Evolutionary conservation across 164 flowering plant species (phyloP).

Genomic region (Buxus sempervirens): DNA sequence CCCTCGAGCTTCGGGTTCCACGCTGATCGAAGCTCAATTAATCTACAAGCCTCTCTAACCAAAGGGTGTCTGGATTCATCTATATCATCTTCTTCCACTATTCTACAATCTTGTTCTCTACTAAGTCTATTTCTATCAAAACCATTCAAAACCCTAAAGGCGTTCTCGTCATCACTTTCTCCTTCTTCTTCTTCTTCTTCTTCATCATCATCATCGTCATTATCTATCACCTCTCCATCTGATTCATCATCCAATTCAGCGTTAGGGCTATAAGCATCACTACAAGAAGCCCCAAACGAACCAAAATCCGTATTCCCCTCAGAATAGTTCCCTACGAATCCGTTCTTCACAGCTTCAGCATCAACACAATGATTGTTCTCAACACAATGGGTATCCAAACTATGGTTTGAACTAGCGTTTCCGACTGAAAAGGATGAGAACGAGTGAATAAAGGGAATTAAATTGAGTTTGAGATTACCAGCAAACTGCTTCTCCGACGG

Average conservation of each 20-base stretch:
- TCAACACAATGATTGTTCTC: conserved; percentile 16
- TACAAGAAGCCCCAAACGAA: conserved; percentile 11
- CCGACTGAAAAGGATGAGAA: conserved; percentile 27
- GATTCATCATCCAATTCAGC: conserved; percentile 21
- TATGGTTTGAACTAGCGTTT: conserved; percentile 12
- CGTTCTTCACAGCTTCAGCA: conserved; percentile 11
- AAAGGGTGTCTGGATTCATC: conserved; percentile 64
- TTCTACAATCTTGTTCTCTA: conserved; percentile 19
- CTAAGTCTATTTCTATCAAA: conserved; percentile 9
- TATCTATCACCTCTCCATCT: conserved; percentile 8
- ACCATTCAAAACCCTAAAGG: conserved; percentile 39
- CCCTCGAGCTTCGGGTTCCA: conserved; percentile 76
- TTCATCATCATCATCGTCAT: conserved; percentile 6
- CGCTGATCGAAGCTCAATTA: conserved; percentile 41
- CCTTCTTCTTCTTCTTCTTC: conserved; percentile 26
- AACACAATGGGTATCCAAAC: background rate
- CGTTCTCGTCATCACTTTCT: conserved; percentile 29
- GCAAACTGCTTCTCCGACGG: conserved; percentile 2
- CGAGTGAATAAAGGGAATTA: conserved; percentile 4
- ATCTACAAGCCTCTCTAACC: conserved; percentile 67
- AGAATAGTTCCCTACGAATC: conserved; percentile 9
- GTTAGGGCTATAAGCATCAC: background rate
- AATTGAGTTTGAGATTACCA: conserved; percentile 1
- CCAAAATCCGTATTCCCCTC: conserved; percentile 16
- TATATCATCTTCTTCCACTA: conserved; percentile 31